These are phyloP conservation scores for Populus hybrid DNA, from an alignment of 441 rosid species.

Conservation along the genomic window DNA sequence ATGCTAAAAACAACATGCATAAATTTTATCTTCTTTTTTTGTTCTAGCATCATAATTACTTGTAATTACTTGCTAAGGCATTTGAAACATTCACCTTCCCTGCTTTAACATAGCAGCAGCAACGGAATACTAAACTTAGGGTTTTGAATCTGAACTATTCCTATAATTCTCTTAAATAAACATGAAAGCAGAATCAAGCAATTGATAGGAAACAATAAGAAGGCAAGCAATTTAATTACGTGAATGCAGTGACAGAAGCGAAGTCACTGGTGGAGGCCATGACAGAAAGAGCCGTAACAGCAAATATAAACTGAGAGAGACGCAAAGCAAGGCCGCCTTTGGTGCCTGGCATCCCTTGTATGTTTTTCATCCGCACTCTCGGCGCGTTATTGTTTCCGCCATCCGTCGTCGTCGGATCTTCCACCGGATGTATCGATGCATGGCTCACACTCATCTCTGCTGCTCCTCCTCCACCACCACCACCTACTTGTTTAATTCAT, in stretches of 20 bases:
- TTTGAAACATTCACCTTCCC: not conserved
- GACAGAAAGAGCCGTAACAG: conserved; percentile 50
- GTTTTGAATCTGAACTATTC: not conserved
- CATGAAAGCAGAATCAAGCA: not conserved
- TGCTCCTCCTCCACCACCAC: not conserved
- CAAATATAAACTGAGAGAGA: conserved; percentile 51
- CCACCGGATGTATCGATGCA: conserved; percentile 68
- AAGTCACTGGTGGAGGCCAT: conserved; percentile 76
- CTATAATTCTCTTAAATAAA: not conserved
- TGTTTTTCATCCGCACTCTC: conserved; percentile 60
- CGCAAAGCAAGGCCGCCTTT: conserved; percentile 57
- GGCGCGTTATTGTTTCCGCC: conserved; percentile 38
- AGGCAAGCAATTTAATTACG: conserved; percentile 35
- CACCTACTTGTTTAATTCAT: conserved; percentile 12
- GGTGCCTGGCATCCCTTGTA: conserved; percentile 78
- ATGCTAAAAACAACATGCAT: not conserved
- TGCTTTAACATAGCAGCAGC: not conserved
- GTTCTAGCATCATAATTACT: not conserved
- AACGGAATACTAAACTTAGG: not conserved
- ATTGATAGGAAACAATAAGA: not conserved
- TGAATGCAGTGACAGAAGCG: conserved; percentile 72
- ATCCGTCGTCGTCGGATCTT: conserved; percentile 51
- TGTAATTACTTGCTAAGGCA: not conserved
- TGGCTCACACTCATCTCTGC: conserved; percentile 65
- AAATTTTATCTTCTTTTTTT: not conserved